Base-by-base conservation (phyloP, 306 rosid genomes). In the Castanea mollissima region DNA sequence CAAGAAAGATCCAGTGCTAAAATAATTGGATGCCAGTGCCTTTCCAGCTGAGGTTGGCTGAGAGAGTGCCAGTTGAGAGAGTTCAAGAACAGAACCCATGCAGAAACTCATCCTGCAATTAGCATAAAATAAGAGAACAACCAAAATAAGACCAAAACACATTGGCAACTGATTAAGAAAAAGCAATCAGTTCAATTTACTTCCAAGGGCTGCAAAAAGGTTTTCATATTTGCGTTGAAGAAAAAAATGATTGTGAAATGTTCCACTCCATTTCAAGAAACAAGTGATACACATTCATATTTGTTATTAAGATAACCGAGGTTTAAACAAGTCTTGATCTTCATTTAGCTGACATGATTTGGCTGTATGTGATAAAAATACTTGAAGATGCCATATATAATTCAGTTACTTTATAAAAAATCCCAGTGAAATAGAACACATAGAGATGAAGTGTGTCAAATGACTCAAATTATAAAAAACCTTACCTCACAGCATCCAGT, bases 401-500 rank as follows among this genome's bases (percentile, higher is more conserved):
- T 35, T 35, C 54, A 46, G 7, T 15, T 34, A 25, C 25, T 67
- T 19, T 34, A 65, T 65, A 6, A 18, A 3, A 14, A 57, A 18
- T 4, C 29, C 13, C 23, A 57, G 27, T 5, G 12, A 14, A 38
- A 74, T 4, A 77, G 25, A 41, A 21, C 41, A 27, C 6, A 65
- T 7, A 38, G 8, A 16, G 14, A 67, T 38, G 10, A 38, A 38
- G 44, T 38, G 55, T 32, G 29, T 23, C 71, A n/a, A 46, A 46
- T 46, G 13, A 46, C 15, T 38, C 44, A 38, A 7, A 38, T 38
- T 38, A 38, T 38, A 38, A 46, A 46, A 46, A 46, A 46, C 54
- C 34, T 84, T 87, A 91, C 97, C 98, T 92, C 82, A 85, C 91
- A 14, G 95, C 87, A 82, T 92, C 97, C 19, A 94, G 85, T 71